phyloP scores from a whole-genome alignment of 805 yeast genomes.

The Wickerhamomyces tratensis region DNA sequence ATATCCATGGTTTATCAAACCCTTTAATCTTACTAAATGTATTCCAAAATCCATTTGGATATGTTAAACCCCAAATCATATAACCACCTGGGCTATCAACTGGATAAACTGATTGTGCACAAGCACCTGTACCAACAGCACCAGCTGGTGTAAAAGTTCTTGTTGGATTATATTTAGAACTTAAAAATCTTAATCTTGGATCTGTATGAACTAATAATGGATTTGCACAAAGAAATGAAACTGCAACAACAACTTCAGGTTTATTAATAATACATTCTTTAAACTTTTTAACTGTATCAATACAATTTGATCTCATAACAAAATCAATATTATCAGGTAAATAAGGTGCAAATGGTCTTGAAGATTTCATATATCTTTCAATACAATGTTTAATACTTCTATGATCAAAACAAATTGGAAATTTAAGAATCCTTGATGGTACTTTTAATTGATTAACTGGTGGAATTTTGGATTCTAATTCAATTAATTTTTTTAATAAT shows the following conservation, averaged over 20 bases:
- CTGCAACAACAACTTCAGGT: constrained; percentile 20
- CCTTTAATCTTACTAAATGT: constrained; percentile 19
- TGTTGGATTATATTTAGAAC: constrained; percentile 21
- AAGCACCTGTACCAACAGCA: constrained; percentile 20
- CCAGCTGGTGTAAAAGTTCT: constrained; percentile 24
- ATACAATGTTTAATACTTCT: constrained; percentile 15
- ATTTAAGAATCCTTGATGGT: constrained; percentile 16
- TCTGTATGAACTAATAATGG: constrained; percentile 20
- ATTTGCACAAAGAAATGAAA: constrained; percentile 21
- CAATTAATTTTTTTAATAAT: constrained; percentile 9
- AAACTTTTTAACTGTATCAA: constrained; percentile 16
- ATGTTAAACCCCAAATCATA: constrained; percentile 23
- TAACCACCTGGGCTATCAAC: constrained; percentile 25
- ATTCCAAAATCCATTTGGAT: constrained; percentile 23
- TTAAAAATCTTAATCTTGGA: constrained; percentile 16
- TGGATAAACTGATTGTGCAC: constrained; percentile 19
- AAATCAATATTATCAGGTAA: constrained; percentile 19
- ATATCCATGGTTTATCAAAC: constrained; percentile 21
- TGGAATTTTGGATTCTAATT: constrained; percentile 15
- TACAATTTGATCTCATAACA: constrained; percentile 19
- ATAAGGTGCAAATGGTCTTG: constrained; percentile 23
- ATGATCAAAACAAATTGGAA: constrained; percentile 20
- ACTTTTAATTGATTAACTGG: constrained; percentile 17
- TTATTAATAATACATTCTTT: constrained; percentile 13
- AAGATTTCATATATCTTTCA: constrained; percentile 18